phyloP scores from a whole-genome alignment of 495 filamentous ascomycete genomes.

The Schizothecium vesticola region DNA sequence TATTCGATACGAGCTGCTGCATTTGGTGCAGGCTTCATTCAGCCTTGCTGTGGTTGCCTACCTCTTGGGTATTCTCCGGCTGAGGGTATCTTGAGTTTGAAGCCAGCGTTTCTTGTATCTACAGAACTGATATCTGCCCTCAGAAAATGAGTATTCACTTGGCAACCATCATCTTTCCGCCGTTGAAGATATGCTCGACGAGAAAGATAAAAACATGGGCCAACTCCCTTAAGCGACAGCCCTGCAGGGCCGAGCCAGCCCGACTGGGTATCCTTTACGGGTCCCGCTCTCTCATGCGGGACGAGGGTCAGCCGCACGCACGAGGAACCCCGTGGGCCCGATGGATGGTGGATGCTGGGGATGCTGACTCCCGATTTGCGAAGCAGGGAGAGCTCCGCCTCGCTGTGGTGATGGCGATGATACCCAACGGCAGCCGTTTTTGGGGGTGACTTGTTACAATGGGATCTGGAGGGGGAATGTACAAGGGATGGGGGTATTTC shows the following conservation, averaged over 20 bases:
- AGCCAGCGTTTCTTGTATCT: neutral
- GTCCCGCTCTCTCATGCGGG: neutral
- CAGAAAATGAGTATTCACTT: neutral
- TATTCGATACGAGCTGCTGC: neutral
- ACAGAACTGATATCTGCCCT: neutral
- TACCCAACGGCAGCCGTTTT: neutral
- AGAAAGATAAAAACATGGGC: neutral
- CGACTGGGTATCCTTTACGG: neutral
- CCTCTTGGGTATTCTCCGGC: neutral
- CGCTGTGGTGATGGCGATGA: neutral
- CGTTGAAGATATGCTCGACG: neutral
- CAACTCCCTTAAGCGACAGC: neutral
- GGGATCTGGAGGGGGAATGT: neutral
- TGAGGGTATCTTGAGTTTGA: neutral
- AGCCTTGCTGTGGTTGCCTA: neutral
- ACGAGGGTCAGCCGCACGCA: slow-evolving; percentile 2
- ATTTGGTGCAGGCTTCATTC: neutral
- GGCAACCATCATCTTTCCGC: neutral
- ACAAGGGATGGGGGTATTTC: neutral
- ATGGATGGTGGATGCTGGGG: neutral
- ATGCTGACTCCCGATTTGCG: neutral
- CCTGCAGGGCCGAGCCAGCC: neutral
- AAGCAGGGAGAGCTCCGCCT: neutral
- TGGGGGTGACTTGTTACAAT: neutral
- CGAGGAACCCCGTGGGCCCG: neutral